Evolutionary conservation across 257 asterid genomes (phyloP), one percentile per base, ranked within the genome.

Genomic region (Solanum medicagineum): DNA sequence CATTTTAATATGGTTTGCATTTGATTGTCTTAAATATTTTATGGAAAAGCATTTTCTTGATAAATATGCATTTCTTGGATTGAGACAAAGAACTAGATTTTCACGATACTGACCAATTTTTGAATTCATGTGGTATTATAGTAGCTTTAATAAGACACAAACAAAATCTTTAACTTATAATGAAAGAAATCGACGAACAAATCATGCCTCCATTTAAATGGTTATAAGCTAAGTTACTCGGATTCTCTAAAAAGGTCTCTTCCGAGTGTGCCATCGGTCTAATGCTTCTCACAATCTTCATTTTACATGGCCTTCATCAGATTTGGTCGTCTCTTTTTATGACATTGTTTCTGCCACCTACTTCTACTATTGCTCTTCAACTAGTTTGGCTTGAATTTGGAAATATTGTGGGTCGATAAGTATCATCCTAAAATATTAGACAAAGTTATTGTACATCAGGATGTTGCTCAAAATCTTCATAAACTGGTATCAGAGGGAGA

Each of bases 351-450:
- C 9, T 51, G 56, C 7, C n/a, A 54, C 69, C 36, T 22, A 36
- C 14, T 22, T 51, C 55, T 5, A 1, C 15, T 14, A 51, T 51
- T 51, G 10, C 68, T 60, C 68, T 22, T 22, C 10, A 12, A 60
- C 29, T 60, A 60, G 68, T 60, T 60, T 60, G 36, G 42, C 70
- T 63, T 8, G 6, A 36, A 36, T 36, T 63, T 24, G 75, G 86
- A 89, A 88, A 95, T 96, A 98, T 92, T 95, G 95, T 96, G 99
- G 99, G 97, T 96, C 56, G 98, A 96, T 89, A 94, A 94, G 86
- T 92, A 97, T 88, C 97, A 98, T 49, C 99, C 99, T 55, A 97
- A 95, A 92, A 86, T 97, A 93, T 96, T 94, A 80, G 99, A 95
- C 91, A 93, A 93, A 89, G 93, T 95, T 85, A 75, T 90, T 68